phyloP scores from a whole-genome alignment of 2,329 filamentous ascomycete genomes.

The Colletotrichum liriopes region DNA sequence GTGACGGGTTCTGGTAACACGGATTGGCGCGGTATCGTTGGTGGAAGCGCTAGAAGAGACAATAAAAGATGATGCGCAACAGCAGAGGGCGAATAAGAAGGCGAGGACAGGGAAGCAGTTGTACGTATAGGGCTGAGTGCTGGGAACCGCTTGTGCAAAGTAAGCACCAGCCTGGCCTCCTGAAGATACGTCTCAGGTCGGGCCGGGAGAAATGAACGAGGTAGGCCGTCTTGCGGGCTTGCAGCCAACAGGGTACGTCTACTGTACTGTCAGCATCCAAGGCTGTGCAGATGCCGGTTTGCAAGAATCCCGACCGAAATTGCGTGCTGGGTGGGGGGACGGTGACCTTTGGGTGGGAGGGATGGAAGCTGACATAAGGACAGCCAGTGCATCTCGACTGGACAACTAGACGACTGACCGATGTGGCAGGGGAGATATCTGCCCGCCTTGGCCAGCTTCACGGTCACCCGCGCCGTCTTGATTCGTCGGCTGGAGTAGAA shows the following conservation, averaged over 20 bases:
- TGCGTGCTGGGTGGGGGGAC: constrained; percentile 22
- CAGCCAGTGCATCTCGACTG: constrained; percentile 4
- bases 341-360: not conserved
- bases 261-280: constrained; percentile 32
- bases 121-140: constrained; percentile 38
- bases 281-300: constrained; percentile 33
- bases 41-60: constrained; percentile 29
- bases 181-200: constrained; percentile 39
- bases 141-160: constrained; percentile 19
- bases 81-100: constrained; percentile 25
- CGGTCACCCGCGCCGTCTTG: constrained; percentile 17
- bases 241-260: constrained; percentile 29
- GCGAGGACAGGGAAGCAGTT: constrained; percentile 16
- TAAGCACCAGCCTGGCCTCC: constrained; percentile 40
- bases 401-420: constrained; percentile 23
- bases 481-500: constrained; percentile 17
- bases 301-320: constrained; percentile 3
- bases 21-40: constrained; percentile 23
- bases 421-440: constrained; percentile 4
- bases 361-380: constrained; percentile 21
- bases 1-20: constrained; percentile 27
- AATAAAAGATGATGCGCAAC: constrained; percentile 28
- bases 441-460: constrained; percentile 21
- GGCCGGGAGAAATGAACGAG: constrained; percentile 21
- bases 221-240: constrained; percentile 6